These are phyloP conservation scores for Kodamaea fungicola DNA, from an alignment of 1,139 yeast genomes.

Conservation along the genomic window DNA sequence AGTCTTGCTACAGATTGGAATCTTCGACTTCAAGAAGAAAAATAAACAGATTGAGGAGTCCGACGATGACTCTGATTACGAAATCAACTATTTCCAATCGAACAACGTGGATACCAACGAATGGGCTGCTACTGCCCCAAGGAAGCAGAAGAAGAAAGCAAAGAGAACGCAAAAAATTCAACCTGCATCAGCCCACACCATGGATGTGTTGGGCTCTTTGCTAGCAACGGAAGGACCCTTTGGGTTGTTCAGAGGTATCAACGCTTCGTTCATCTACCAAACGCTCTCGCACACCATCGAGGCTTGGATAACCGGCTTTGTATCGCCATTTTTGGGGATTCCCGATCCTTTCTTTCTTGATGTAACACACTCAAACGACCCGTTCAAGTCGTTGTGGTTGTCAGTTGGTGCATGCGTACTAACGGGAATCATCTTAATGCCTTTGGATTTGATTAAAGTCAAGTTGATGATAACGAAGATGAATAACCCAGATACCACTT, in stretches of 20 bases:
- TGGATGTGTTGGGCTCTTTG: conserved; percentile 69
- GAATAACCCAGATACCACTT: conserved; percentile 13
- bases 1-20: conserved; percentile 77
- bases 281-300: conserved; percentile 76
- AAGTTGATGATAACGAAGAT: conserved; percentile 66
- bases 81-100: conserved; percentile 53
- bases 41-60: conserved; percentile 10
- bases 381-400: conserved; percentile 61
- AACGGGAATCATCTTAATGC: conserved; percentile 76
- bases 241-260: conserved; percentile 83
- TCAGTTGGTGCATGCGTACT: conserved; percentile 70
- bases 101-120: conserved; percentile 3
- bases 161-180: conserved; percentile 33
- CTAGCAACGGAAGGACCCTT: conserved; percentile 75
- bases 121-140: conserved; percentile 6
- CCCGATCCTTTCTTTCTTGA: conserved; percentile 91
- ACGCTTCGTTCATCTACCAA: conserved; percentile 77
- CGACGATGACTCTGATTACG: conserved; percentile 19
- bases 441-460: conserved; percentile 77
- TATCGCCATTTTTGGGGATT: conserved; percentile 77
- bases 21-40: conserved; percentile 29
- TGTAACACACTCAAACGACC: conserved; percentile 76
- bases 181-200: conserved; percentile 63
- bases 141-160: conserved; percentile 5
- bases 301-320: conserved; percentile 88